Evolutionary conservation across 768 basidiomycete species (phyloP).

Genomic region (Rubroboletus satanas): DNA sequence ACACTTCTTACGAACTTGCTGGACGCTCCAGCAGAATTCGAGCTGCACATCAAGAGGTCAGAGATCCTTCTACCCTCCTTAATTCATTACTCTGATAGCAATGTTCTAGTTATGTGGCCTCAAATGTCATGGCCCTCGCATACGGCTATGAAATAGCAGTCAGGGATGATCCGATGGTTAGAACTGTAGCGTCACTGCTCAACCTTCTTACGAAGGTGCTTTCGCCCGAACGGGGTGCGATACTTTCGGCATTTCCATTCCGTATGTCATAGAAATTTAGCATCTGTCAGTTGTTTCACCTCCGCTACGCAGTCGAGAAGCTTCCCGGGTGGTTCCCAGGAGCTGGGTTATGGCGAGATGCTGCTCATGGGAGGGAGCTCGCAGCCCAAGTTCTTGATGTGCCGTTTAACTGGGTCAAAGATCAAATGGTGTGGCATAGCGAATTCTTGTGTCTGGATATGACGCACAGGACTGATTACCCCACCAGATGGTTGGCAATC

Average conservation of each 20-base stretch:
- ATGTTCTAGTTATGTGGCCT: constrained; percentile 20
- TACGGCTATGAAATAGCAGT: constrained; percentile 23
- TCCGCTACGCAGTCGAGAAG: constrained; percentile 10
- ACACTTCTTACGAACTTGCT: constrained; percentile 22
- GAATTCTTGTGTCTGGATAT: neutral
- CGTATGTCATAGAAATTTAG: constrained; percentile 8
- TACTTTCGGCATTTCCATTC: constrained; percentile 22
- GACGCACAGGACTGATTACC: neutral
- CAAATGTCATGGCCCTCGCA: constrained; percentile 24
- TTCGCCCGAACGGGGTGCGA: constrained; percentile 17
- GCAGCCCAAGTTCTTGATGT: constrained; percentile 19
- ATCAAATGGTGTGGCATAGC: constrained; percentile 17
- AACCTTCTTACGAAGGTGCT: constrained; percentile 20
- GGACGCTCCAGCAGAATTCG: constrained; percentile 22
- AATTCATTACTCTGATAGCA: neutral
- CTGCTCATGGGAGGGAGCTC: constrained; percentile 9
- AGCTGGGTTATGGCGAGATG: constrained; percentile 17
- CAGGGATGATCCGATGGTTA: constrained; percentile 22
- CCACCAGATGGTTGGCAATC: constrained; percentile 11
- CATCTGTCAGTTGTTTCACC: neutral
- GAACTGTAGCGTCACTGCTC: constrained; percentile 14
- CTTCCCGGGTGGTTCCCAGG: constrained; percentile 27
- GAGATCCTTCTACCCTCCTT: neutral
- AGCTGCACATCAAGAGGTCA: constrained; percentile 22
- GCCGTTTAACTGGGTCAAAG: constrained; percentile 25